A percentile compares a stretch with the other conserved stretches of the same genome.
phyloP scores from a whole-genome alignment of 441 rosid species.

The Populus hybrid region DNA sequence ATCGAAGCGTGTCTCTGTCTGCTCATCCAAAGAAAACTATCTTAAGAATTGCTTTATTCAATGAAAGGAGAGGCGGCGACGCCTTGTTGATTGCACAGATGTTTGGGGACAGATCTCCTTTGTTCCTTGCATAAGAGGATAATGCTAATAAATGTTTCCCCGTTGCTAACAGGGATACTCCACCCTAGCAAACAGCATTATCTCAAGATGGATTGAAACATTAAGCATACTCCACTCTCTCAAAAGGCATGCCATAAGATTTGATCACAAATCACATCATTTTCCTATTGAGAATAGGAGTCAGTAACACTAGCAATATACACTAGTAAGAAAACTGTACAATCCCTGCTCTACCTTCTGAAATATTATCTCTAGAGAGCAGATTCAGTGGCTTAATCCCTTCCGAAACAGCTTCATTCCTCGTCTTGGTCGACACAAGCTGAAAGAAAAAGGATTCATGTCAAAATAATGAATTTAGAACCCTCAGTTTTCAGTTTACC shows the following conservation, averaged over 20 bases:
- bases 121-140: too few species aligned
- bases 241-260: not conserved
- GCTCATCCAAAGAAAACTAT: too few species aligned
- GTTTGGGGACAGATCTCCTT: too few species aligned
- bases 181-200: not conserved
- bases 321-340: slow-evolving; percentile 1
- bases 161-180: not conserved
- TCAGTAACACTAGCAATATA: not conserved
- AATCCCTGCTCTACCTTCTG: not conserved
- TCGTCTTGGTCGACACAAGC: slow-evolving; percentile 37
- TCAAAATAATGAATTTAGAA: slow-evolving; percentile 11
- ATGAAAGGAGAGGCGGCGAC: too few species aligned
- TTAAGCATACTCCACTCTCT: too few species aligned
- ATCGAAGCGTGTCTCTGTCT: too few species aligned
- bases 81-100: too few species aligned
- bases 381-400: not conserved
- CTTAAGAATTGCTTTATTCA: too few species aligned
- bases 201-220: too few species aligned
- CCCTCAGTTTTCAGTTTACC: not conserved
- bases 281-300: not conserved
- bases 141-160: not conserved
- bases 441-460: slow-evolving; percentile 18
- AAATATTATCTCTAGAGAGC: not conserved
- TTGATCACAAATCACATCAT: not conserved
- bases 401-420: slow-evolving; percentile 15